phyloP scores from a whole-genome alignment of 1,284 basidiomycete species.

The Ustilago cynodontis region DNA sequence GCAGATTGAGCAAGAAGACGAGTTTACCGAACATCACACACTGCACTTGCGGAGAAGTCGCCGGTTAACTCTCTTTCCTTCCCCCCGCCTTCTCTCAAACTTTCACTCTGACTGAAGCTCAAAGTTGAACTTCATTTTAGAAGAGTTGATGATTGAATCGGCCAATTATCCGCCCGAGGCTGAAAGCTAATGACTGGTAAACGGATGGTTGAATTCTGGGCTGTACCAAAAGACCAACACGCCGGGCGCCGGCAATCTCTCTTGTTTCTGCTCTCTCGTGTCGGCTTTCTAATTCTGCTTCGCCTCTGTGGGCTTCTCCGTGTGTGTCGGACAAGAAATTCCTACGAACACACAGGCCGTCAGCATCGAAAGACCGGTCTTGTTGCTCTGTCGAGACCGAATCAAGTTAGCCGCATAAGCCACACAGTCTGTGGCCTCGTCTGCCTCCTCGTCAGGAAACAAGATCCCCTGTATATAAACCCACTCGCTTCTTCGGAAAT shows the following conservation, averaged over 20 bases:
- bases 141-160: too few relatives aligned
- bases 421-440: background rate
- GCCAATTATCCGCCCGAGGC: too few relatives aligned
- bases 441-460: background rate
- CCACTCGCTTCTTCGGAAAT: conserved; percentile 4
- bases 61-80: conserved; percentile 23
- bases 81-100: background rate
- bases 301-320: too few relatives aligned
- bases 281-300: conserved; percentile 17
- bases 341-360: background rate
- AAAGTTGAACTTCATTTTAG: too few relatives aligned
- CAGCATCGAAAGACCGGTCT: conserved; percentile 10
- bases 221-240: too few relatives aligned
- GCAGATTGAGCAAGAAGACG: background rate
- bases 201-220: too few relatives aligned
- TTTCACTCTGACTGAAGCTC: background rate
- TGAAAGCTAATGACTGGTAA: too few relatives aligned
- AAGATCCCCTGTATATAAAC: conserved; percentile 25
- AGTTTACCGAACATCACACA: conserved; percentile 4
- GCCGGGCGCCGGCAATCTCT: conserved; percentile 32
- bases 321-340: too few relatives aligned
- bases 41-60: conserved; percentile 38
- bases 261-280: background rate
- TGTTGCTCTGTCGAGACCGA: background rate
- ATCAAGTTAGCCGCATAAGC: background rate